A percentile compares a stretch with the other conserved stretches of the same genome.
Conservation (phyloP, 371 early-diverging fungal species). For the Enterocytospora artemiae region DNA sequence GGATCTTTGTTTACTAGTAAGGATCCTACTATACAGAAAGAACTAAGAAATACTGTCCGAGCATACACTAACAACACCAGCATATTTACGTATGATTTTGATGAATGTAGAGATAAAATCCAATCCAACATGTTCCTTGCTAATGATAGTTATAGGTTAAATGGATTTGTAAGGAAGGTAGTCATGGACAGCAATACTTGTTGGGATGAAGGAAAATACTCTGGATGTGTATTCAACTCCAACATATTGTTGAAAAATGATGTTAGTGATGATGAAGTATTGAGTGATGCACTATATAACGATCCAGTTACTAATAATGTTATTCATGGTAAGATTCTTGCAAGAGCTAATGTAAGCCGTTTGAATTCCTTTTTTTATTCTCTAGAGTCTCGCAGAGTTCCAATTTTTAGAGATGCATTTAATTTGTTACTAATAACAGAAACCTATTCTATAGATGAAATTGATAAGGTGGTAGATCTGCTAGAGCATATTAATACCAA, state of each 20-base stretch:
- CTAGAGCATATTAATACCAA: conserved; percentile 3
- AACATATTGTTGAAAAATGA: no score
- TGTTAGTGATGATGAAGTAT: no score
- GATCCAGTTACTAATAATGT: neutral
- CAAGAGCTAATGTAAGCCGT: neutral
- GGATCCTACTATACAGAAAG: neutral
- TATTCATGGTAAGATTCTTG: neutral
- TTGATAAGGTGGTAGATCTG: conserved; percentile 4
- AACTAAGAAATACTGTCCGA: neutral
- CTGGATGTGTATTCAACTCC: no score
- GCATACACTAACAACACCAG: no score
- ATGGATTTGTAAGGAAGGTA: no score
- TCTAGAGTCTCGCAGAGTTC: neutral
- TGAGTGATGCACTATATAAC: no score
- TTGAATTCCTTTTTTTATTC: neutral
- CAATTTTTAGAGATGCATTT: conserved; percentile 14
- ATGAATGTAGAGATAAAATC: no score
- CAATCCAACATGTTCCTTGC: no score
- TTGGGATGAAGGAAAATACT: neutral
- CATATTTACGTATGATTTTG: no score
- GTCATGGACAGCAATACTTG: no score
- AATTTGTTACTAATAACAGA: conserved; percentile 10
- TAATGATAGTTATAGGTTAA: no score
- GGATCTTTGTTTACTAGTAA: neutral
- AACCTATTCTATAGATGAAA: neutral